phyloP scores from a whole-genome alignment of 2,329 filamentous ascomycete genomes.

The Paracoccidioides brasiliensis region DNA sequence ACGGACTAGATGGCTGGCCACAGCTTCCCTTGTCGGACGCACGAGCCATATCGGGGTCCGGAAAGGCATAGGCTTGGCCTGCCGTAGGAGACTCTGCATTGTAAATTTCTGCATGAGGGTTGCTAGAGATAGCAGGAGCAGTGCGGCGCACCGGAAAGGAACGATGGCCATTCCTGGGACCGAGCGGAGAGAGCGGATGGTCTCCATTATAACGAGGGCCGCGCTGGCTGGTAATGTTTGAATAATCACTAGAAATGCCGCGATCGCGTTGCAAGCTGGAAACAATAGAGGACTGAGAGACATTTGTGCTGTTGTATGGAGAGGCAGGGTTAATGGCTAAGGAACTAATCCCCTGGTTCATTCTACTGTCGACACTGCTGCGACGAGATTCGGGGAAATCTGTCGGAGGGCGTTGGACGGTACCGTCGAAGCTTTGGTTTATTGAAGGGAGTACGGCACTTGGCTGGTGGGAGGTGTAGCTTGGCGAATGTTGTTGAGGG shows the following conservation, averaged over 20 bases:
- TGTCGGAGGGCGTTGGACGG: constrained; percentile 26
- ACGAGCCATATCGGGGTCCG: constrained; percentile 34
- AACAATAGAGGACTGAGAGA: constrained; percentile 28
- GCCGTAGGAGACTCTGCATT: constrained; percentile 38
- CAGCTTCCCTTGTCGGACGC: constrained; percentile 13
- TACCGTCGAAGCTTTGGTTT: constrained; percentile 44
- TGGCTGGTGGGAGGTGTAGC: constrained; percentile 25
- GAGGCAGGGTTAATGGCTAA: constrained; percentile 35
- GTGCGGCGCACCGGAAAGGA: constrained; percentile 33
- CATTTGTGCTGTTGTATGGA: constrained; percentile 36
- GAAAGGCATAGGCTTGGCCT: constrained; percentile 39
- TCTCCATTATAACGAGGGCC: constrained; percentile 29
- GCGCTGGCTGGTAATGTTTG: constrained; percentile 23
- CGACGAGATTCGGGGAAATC: constrained; percentile 35
- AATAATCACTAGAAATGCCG: constrained; percentile 23
- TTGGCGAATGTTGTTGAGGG: constrained; percentile 13
- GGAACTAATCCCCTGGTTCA: constrained; percentile 37
- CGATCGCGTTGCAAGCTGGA: constrained; percentile 16
- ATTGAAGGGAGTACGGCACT: constrained; percentile 42
- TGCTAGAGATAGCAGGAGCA: constrained; percentile 37
- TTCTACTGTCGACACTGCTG: constrained; percentile 37
- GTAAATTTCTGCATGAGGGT: constrained; percentile 37
- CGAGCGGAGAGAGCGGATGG: constrained; percentile 26
- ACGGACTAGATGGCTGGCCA: constrained; percentile 20
- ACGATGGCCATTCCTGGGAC: constrained; percentile 27